A percentile compares a stretch with the other conserved stretches of the same genome.
phyloP scores from a whole-genome alignment of 2,329 filamentous ascomycete genomes.

The Talaromyces verruculosus region DNA sequence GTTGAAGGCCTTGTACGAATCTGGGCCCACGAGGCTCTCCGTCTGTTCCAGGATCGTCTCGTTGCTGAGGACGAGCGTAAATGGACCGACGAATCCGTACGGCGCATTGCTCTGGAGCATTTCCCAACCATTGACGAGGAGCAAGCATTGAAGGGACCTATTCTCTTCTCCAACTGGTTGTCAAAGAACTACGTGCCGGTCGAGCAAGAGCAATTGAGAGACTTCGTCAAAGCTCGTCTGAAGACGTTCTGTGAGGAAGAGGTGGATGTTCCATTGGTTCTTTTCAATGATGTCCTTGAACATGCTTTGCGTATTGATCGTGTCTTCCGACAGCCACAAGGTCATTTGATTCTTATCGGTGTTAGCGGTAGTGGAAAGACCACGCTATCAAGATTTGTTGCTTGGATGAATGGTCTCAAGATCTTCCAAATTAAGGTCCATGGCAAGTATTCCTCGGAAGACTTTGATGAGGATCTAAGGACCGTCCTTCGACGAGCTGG shows the following conservation, averaged over 20 bases:
- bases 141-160: conserved; percentile 85
- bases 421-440: conserved; percentile 99
- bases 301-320: conserved; percentile 97
- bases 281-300: conserved; percentile 99
- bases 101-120: conserved; percentile 79
- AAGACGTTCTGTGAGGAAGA: conserved; percentile 99
- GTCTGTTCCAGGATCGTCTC: conserved; percentile 95
- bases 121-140: conserved; percentile 95
- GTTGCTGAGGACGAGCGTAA: conserved; percentile 90
- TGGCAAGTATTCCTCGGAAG: conserved; percentile 94
- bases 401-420: conserved; percentile 99
- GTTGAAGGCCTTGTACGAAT: conserved; percentile 92
- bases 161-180: conserved; percentile 98
- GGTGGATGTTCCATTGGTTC: conserved; percentile 93
- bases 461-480: conserved; percentile 96
- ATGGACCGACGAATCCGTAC: conserved; percentile 90
- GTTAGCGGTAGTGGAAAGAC: conserved; percentile 99
- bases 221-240: conserved; percentile 95
- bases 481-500: conserved; percentile 91
- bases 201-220: conserved; percentile 87
- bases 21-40: conserved; percentile 95
- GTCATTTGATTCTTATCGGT: conserved; percentile 96
- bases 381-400: conserved; percentile 93
- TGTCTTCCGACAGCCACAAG: conserved; percentile 97
- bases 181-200: conserved; percentile 98